Evolutionary conservation across 2,329 filamentous ascomycete species (phyloP).

Genomic region (Tolypocladium pustulatum): DNA sequence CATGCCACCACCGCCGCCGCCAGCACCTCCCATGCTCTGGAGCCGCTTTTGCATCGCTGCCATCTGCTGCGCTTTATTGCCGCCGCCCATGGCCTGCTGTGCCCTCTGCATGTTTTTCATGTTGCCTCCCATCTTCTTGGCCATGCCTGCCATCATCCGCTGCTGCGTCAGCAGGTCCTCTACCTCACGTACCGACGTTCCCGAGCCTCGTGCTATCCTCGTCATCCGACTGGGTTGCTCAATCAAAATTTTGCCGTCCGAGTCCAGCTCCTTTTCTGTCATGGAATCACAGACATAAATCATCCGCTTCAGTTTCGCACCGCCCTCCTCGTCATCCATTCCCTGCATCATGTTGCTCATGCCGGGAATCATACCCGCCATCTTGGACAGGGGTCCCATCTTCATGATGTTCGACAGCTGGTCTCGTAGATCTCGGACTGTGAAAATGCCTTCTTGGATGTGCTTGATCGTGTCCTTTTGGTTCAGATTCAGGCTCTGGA

Average conservation of each 20-base stretch:
- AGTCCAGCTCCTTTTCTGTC: constrained; percentile 92
- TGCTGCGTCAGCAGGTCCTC: constrained; percentile 97
- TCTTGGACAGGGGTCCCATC: constrained; percentile 95
- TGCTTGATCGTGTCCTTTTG: constrained; percentile 99
- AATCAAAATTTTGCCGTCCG: constrained; percentile 87
- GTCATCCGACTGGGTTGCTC: constrained; percentile 92
- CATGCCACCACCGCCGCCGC: constrained; percentile 59
- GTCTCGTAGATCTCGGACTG: constrained; percentile 84
- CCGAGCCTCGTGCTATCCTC: constrained; percentile 77
- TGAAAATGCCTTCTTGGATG: constrained; percentile 93
- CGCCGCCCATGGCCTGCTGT: constrained; percentile 81
- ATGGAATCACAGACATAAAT: constrained; percentile 98
- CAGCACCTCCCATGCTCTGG: constrained; percentile 69
- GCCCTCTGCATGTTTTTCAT: constrained; percentile 97
- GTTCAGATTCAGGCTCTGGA: constrained; percentile 88
- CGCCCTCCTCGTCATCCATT: constrained; percentile 96
- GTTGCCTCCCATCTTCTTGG: constrained; percentile 95
- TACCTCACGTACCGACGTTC: constrained; percentile 83
- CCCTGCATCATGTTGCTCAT: constrained; percentile 88
- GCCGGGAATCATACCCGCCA: constrained; percentile 97
- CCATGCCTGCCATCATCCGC: constrained; percentile 98
- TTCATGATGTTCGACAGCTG: constrained; percentile 99
- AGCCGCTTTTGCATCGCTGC: constrained; percentile 95
- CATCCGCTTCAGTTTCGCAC: constrained; percentile 89
- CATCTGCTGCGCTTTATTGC: constrained; percentile 86